Base-by-base conservation (phyloP, 768 basidiomycete species). In the Mycena indigotica region DNA sequence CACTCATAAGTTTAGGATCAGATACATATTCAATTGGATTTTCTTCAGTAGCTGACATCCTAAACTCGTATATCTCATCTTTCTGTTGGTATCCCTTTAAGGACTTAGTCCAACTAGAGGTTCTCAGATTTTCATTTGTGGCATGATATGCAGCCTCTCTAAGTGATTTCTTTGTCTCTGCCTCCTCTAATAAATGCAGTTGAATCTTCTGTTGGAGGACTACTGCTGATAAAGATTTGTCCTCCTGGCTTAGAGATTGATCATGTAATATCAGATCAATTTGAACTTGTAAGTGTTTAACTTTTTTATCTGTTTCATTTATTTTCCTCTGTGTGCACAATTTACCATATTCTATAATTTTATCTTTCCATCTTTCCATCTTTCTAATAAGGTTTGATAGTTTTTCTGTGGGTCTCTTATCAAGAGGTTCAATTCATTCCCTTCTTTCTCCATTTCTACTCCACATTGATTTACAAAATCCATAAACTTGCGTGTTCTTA, bases 401-500 rank as follows among this genome's bases (percentile, higher is more conserved):
- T 35, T 35, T 8, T 35, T 35, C 32, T 8, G 8, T 35, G 32
- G 8, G 17, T 35, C 32, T 8, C 32, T 8, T 35, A 17, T 8
- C 32, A 8, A 17, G 8, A 8, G 10, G 8, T 35, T 35, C 10
- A 35, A 17, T 8, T 35, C 17, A 8, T 35, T 35, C 8, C 24
- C 26, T 21, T 19, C 32, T 16, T 55, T 13, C 1, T 46, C 29
- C 2, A 15, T 16, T 1, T 46, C 2, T 16, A 12, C 10, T n/a
- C 16, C n/a, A 13, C 8, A 13, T 19, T n/a, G 4, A 55, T 16
- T 5, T 35, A 6, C 28, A 16, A 49, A 21, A 5, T 25, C 16
- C 48, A 29, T 60, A 44, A 24, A 55, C 28, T 28, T 39, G 6
- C 49, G 50, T 46, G 61, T 40, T 5, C 44, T 21, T 13, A 57